Percentiles rank a stretch among this genome's conserved stretches.
phyloP scores from a whole-genome alignment of 2,329 filamentous ascomycete genomes.

The Phyllosticta capitalensis region DNA sequence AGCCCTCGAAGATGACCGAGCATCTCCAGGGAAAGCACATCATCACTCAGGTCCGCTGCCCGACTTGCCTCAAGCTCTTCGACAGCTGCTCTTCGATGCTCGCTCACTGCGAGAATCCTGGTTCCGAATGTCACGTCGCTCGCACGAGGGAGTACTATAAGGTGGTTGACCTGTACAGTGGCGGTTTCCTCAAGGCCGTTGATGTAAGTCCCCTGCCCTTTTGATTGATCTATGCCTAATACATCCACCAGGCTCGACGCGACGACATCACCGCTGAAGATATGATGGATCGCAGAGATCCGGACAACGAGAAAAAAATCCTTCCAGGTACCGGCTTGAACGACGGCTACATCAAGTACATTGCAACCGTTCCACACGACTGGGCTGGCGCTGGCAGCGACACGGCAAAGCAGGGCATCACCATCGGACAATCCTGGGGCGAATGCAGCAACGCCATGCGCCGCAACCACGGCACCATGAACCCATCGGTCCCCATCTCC shows the following conservation, averaged over 20 bases:
- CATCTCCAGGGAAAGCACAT: conserved; percentile 31
- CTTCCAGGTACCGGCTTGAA: not conserved
- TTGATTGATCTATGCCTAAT: not conserved
- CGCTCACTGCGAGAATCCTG: conserved; percentile 30
- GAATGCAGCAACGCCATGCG: conserved; percentile 36
- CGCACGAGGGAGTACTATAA: conserved; percentile 25
- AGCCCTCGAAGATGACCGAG: conserved; percentile 19
- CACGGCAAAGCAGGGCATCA: conserved; percentile 88
- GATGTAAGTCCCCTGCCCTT: conserved; percentile 13
- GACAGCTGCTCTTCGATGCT: conserved; percentile 28
- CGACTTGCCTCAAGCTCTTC: conserved; percentile 33
- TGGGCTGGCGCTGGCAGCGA: conserved; percentile 25
- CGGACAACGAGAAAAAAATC: not conserved
- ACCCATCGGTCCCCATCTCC: conserved; percentile 4
- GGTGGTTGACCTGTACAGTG: conserved; percentile 32
- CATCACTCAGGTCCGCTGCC: conserved; percentile 27
- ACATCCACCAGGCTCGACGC: conserved; percentile 14
- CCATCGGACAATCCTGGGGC: conserved; percentile 92
- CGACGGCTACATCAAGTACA: conserved; percentile 1
- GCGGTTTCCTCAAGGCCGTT: conserved; percentile 30
- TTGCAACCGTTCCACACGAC: conserved; percentile 3
- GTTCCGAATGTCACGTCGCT: conserved; percentile 25
- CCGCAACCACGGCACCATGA: not conserved
- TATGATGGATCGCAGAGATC: not conserved
- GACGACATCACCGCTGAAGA: conserved; percentile 16